Evolutionary conservation across 345 rosid species (phyloP).

Genomic region (Salix purpurea): DNA sequence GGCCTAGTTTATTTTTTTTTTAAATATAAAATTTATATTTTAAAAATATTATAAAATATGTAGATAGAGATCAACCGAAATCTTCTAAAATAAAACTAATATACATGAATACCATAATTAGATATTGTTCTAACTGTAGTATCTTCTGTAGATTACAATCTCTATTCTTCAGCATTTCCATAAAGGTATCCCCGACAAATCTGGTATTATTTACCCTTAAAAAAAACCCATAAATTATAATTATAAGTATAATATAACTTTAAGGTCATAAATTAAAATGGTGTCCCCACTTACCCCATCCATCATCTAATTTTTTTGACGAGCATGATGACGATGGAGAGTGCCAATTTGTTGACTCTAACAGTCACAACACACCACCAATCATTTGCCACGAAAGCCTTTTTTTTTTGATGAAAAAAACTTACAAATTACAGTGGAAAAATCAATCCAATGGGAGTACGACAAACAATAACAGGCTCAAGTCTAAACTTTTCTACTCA

Average conservation of each 20-base stretch:
- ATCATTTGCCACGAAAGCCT: constrained; percentile 33
- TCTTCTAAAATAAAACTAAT: too few relatives aligned
- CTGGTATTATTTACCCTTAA: not conserved
- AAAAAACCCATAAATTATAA: not conserved
- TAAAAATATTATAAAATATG: too few relatives aligned
- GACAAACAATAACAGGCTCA: not conserved
- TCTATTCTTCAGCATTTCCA: not conserved
- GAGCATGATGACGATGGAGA: constrained; percentile 22
- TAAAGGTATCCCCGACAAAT: not conserved
- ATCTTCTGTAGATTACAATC: not conserved
- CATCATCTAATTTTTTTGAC: not conserved
- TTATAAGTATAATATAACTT: not conserved
- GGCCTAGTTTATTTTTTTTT: too few relatives aligned
- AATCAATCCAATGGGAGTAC: not conserved
- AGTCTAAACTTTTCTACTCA: constrained; percentile 13
- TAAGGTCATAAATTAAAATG: constrained; percentile 7
- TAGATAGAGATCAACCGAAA: too few relatives aligned
- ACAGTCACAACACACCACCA: constrained; percentile 33
- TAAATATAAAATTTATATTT: too few relatives aligned
- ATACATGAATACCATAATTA: too few relatives aligned
- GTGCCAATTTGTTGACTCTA: constrained; percentile 38
- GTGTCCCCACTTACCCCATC: constrained; percentile 6
- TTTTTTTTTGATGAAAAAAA: not conserved
- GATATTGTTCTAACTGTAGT: too few relatives aligned
- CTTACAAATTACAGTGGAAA: too few relatives aligned